phyloP scores from a whole-genome alignment of 2,329 filamentous ascomycete genomes.

The Fusarium tjaetaba region DNA sequence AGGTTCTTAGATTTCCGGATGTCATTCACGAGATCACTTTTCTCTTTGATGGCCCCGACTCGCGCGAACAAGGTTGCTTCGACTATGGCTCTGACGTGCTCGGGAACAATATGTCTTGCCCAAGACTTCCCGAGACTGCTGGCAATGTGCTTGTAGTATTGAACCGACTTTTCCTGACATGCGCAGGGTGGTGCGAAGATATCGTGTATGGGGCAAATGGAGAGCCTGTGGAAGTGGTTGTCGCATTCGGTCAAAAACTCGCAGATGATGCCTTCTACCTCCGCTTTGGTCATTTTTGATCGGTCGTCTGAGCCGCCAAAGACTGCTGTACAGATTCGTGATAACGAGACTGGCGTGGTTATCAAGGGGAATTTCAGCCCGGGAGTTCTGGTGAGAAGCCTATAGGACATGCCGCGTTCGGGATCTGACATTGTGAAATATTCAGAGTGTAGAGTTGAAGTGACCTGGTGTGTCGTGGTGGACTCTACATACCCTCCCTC shows the following conservation, averaged over 20 bases:
- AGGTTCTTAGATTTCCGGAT: not conserved
- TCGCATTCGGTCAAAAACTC: not conserved
- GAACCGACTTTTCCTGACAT: not conserved
- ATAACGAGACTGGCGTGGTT: not conserved
- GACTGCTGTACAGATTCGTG: not conserved
- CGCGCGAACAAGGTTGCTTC: not conserved
- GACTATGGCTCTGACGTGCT: not conserved
- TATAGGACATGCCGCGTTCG: too few relatives aligned
- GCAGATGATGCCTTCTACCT: not conserved
- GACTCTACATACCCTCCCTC: too few relatives aligned
- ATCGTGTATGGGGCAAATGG: not conserved
- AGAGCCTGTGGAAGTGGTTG: not conserved
- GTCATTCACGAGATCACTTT: not conserved
- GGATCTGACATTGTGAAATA: not conserved
- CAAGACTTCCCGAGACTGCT: not conserved
- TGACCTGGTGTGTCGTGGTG: not conserved
- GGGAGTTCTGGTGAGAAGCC: not conserved
- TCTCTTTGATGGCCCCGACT: not conserved
- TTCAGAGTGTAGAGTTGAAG: not conserved
- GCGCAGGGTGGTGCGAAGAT: not conserved
- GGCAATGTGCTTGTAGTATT: not conserved
- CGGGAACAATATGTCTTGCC: not conserved
- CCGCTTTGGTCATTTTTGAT: not conserved
- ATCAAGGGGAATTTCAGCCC: not conserved
- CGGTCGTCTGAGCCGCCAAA: not conserved